Evolutionary conservation across 2,329 filamentous ascomycete species (phyloP), one percentile per base, ranked within the genome.

Genomic region (Colletotrichum noveboracense): DNA sequence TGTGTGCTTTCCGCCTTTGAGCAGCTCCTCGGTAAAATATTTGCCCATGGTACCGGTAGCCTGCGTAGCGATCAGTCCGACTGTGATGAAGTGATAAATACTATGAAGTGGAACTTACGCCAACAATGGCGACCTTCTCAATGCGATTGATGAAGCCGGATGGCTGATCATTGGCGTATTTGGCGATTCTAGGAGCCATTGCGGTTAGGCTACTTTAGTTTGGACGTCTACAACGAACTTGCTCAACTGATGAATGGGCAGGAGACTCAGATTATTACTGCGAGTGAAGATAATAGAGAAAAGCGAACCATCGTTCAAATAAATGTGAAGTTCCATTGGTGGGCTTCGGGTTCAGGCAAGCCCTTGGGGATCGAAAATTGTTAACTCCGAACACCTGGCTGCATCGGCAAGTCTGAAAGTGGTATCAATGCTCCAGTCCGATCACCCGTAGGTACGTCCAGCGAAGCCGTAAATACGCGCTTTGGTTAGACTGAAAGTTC

Each of bases 1-100:
- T 6, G 80, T 84, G 78, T 91, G 90, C 78, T 87, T 89, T 43
- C 88, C 88, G 0, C 85, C 86, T 30, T 86, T 79, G 1, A 91
- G 82, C 0, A 92, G 86, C 6, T 82, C 85, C 3, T 81, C 77
- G 0, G 84, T 79, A 60, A 90, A 84, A 77, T 84, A 77, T 7
- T 79, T 81, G 52, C 88, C 88, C 52, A 88, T 78, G n/a, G 80
- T 83, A 36, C 88, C 88, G 18, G 81, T 81, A 13, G 84, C 86
- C 87, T 82, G 21, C 36, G 10, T 70, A 8, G 84, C 21, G 26
- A 18, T 43, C 5, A 64, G 34, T 64, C 24, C 16, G 28, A 14
- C 7, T 10, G 7, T 64, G 3, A 26, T 36, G n/a, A 13, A 38
- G n/a, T 38, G 61, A 18, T 64, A 6, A 43, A 18, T 26, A 2